Evolutionary conservation across 257 asterid genomes (phyloP), one percentile per base, ranked within the genome.

Genomic region (Nicotiana paniculata): DNA sequence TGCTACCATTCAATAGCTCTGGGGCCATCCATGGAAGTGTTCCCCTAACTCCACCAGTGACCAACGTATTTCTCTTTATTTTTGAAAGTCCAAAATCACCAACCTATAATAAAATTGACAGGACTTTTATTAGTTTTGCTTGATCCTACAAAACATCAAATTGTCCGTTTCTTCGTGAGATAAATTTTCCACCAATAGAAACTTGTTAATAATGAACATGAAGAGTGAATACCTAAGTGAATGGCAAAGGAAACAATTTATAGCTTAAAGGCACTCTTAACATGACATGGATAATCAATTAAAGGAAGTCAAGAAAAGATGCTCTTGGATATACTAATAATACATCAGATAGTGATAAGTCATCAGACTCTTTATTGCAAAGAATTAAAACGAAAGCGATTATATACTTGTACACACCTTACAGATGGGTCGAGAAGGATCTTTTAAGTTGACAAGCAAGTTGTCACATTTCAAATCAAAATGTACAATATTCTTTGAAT

Each of bases 1-100:
- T 95, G 92, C 99, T 88, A 18, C 99, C 98, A 66, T 93, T 95
- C 83, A 95, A 85, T 37, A 95, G 85, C 93, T 95, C 98, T 1
- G 98, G 98, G 80, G 98, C 97, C 98, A 95, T 95, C 97, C 98
- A 95, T 33, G 98, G 98, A 81, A 95, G 98, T 46, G 98, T 95
- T 86, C 97, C 98, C 77, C 98, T 89, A 11, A 95, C 99, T 66
- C 99, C 99, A 79, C 98, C 99, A 39, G 95, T 92, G 69, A 95
- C 97, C 90, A 95, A 82, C 17, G 97, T 95, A 72, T 95, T 95
- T 88, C 99, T 93, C 87, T 95, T 95, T 80, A 95, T 93, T 86
- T 95, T 95, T 39, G 97, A 93, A 90, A 95, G 87, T 68, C 98
- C 98, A 87, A 95, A 95, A 85, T 95, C 98, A 79, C 95, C 98